phyloP scores from a whole-genome alignment of 1,139 yeast species.

The Geotrichum reessii region DNA sequence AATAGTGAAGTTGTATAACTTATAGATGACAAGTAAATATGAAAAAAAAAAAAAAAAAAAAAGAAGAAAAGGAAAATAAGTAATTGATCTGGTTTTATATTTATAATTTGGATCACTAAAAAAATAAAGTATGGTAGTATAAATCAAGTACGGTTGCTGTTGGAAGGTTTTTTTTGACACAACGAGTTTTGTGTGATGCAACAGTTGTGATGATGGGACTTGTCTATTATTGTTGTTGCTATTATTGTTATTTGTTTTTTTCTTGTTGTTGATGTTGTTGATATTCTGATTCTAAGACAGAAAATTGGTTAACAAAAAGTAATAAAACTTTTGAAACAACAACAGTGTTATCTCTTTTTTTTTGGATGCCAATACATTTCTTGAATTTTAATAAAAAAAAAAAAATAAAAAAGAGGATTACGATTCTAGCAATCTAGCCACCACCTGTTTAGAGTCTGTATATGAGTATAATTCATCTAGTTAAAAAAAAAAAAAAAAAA shows the following conservation, averaged over 20 bases:
- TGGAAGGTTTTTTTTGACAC: neutral
- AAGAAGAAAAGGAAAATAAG: neutral
- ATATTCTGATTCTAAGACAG: too few species aligned
- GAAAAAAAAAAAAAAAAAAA: neutral
- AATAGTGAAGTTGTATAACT: neutral
- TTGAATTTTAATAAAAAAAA: too few species aligned
- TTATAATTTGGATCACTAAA: too few species aligned
- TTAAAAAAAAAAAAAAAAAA: neutral
- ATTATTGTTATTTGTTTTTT: neutral
- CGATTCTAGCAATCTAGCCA: too few species aligned
- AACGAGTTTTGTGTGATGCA: neutral
- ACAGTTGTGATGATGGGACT: neutral
- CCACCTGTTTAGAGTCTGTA: too few species aligned
- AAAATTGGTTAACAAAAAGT: neutral
- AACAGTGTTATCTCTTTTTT: too few species aligned
- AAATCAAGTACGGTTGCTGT: neutral
- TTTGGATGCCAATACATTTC: too few species aligned
- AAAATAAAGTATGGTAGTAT: neutral
- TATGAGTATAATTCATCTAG: too few species aligned
- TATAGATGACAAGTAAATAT: neutral
- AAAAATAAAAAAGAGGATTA: too few species aligned
- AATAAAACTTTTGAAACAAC: neutral
- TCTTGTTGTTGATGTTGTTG: neutral
- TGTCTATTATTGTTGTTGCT: neutral
- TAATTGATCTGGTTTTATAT: neutral